Conservation (phyloP, 352 stramenopile genomes). For the Phytophthora cactorum region DNA sequence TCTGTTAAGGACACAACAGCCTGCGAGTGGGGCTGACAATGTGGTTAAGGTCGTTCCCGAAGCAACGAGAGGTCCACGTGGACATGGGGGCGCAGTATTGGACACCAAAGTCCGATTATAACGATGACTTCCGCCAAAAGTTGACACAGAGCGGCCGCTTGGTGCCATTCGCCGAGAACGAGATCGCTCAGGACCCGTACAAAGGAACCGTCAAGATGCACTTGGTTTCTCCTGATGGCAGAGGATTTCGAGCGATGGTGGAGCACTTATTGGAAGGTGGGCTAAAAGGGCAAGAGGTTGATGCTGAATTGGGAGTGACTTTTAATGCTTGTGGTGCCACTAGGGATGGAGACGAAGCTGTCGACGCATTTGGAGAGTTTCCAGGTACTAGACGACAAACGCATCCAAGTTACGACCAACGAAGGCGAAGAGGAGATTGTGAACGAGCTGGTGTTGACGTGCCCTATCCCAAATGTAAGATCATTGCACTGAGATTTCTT, state of each 20-base stretch:
- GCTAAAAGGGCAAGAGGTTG: background rate
- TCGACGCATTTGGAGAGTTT: constrained; percentile 59
- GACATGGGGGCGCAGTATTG: constrained; percentile 79
- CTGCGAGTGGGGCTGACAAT: constrained; percentile 2
- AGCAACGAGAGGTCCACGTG: constrained; percentile 60
- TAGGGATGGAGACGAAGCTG: constrained; percentile 49
- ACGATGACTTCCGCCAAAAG: constrained; percentile 57
- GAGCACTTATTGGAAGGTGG: constrained; percentile 56
- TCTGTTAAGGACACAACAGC: background rate
- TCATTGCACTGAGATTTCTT: constrained; percentile 9
- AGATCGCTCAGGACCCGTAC: constrained; percentile 59
- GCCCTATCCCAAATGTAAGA: constrained; percentile 61
- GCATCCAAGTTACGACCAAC: constrained; percentile 50
- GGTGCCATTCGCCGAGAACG: constrained; percentile 47
- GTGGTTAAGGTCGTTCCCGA: constrained; percentile 53
- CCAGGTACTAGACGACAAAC: constrained; percentile 54
- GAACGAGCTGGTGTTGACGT: constrained; percentile 73
- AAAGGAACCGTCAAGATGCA: constrained; percentile 42
- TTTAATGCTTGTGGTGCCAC: background rate
- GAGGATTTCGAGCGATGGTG: constrained; percentile 65
- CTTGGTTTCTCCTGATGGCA: constrained; percentile 41
- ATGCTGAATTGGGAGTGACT: background rate
- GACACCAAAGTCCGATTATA: constrained; percentile 52
- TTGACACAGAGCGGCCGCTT: constrained; percentile 45
- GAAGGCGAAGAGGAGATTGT: constrained; percentile 61